Evolutionary conservation across 345 rosid genomes (phyloP).

Genomic region (Stellera chamaejasme): DNA sequence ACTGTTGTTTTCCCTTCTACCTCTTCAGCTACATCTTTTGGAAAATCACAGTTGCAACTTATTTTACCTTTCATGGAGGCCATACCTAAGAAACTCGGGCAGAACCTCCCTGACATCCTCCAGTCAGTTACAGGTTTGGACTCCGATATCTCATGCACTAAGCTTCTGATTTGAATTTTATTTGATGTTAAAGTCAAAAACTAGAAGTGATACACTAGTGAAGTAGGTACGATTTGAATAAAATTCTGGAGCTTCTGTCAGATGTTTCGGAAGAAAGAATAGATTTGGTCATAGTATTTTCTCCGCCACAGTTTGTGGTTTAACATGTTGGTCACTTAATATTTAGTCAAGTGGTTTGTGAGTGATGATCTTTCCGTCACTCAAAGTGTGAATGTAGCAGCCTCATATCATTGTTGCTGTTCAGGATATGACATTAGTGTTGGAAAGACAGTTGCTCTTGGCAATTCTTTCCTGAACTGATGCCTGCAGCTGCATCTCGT

Average conservation of each 20-base stretch:
- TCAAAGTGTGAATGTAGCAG: no score
- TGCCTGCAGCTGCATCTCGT: constrained; percentile 1
- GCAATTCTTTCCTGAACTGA: no score
- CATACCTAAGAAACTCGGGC: constrained; percentile 29
- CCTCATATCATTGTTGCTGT: no score
- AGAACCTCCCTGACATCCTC: constrained; percentile 25
- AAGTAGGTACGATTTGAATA: not conserved
- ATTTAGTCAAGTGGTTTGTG: no score
- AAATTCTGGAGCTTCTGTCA: not conserved
- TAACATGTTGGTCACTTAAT: no score
- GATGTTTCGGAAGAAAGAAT: no score
- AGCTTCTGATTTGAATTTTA: not conserved
- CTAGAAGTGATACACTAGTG: not conserved
- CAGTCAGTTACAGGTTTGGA: constrained; percentile 29
- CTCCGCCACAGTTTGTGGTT: no score
- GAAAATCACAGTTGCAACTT: constrained; percentile 29
- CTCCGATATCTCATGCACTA: not conserved
- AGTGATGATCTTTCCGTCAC: no score
- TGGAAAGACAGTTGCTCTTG: no score
- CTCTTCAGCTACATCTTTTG: constrained; percentile 33
- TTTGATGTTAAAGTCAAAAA: not conserved
- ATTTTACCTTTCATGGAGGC: constrained; percentile 30
- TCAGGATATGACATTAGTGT: no score
- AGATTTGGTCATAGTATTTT: no score
- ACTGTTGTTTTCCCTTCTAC: not conserved